A percentile compares a stretch with the other conserved stretches of the same genome.
Evolutionary conservation across 768 basidiomycete species (phyloP).

Genomic region (Mycena belliarum): DNA sequence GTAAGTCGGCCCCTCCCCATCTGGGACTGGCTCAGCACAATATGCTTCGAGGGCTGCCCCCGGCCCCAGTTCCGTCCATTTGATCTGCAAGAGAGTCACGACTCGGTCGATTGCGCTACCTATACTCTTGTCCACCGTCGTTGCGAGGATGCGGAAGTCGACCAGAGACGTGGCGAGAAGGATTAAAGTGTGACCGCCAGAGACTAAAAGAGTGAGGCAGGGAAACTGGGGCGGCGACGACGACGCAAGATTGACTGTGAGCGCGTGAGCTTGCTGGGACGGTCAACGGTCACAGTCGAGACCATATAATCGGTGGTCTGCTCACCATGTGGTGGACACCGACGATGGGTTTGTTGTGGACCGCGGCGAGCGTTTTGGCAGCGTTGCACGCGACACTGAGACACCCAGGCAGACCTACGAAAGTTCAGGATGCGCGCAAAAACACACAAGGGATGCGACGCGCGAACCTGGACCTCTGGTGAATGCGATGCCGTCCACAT

Average conservation of each 20-base stretch:
- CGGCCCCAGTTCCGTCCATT: slow-evolving; percentile 62
- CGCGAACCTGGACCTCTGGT: slow-evolving; percentile 80
- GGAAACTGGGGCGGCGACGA: slow-evolving; percentile 63
- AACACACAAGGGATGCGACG: not conserved
- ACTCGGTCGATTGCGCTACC: slow-evolving; percentile 87
- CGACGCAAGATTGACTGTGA: slow-evolving; percentile 75
- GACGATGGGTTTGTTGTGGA: slow-evolving; percentile 73
- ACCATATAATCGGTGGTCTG: not conserved
- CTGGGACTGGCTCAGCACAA: slow-evolving; percentile 38
- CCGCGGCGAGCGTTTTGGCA: slow-evolving; percentile 84
- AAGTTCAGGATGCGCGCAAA: no score
- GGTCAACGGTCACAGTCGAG: slow-evolving; percentile 5
- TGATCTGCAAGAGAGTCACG: slow-evolving; percentile 65
- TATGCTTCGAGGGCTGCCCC: slow-evolving; percentile 84
- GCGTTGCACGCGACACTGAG: slow-evolving; percentile 78
- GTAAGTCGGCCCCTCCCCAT: slow-evolving; percentile 30
- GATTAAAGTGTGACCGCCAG: slow-evolving; percentile 93
- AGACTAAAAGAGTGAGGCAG: slow-evolving; percentile 85
- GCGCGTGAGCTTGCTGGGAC: slow-evolving; percentile 86
- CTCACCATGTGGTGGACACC: slow-evolving; percentile 95
- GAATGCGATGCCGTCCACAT: slow-evolving; percentile 87
- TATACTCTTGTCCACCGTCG: slow-evolving; percentile 72
- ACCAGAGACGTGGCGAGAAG: slow-evolving; percentile 64
- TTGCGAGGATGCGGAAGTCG: slow-evolving; percentile 70
- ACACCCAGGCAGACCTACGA: slow-evolving; percentile 77